phyloP scores from a whole-genome alignment of 371 early-diverging fungal genomes.

The Actinomortierella wolfii region DNA sequence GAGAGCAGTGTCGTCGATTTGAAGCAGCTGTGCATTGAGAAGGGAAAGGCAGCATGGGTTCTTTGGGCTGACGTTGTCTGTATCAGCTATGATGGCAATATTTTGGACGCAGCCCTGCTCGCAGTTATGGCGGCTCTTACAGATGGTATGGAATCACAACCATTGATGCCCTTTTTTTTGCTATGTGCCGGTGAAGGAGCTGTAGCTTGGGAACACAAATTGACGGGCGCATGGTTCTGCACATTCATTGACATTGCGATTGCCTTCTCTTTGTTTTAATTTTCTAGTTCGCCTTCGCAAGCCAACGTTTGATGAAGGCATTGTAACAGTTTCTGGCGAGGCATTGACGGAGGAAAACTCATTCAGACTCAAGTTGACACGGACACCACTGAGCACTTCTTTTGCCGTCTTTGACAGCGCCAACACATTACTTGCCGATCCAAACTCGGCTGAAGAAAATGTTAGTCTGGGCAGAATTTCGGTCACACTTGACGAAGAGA shows the following conservation, averaged over 20 bases:
- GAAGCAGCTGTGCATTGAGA: constrained; percentile 78
- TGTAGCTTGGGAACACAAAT: not conserved
- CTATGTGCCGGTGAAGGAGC: not conserved
- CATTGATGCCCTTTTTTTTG: not conserved
- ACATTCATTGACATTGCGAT: too few species aligned
- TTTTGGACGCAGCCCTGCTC: constrained; percentile 86
- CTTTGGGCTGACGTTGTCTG: constrained; percentile 91
- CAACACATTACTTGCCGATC: constrained; percentile 68
- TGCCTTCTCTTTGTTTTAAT: too few species aligned
- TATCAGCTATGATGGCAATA: constrained; percentile 89
- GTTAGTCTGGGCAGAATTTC: constrained; percentile 63
- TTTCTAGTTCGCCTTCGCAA: constrained; percentile 67
- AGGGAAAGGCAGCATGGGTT: constrained; percentile 87
- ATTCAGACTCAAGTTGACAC: constrained; percentile 53
- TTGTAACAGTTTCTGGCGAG: constrained; percentile 61
- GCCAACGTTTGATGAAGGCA: constrained; percentile 62
- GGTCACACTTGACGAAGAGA: constrained; percentile 64
- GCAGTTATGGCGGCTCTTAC: constrained; percentile 76
- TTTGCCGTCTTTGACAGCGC: constrained; percentile 69
- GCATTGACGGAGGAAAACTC: constrained; percentile 26
- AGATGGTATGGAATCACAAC: constrained; percentile 54
- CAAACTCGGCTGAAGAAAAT: constrained; percentile 75
- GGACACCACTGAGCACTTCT: constrained; percentile 66
- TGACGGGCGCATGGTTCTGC: too few species aligned
- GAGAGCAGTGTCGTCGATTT: constrained; percentile 74